Evolutionary conservation across 2,329 filamentous ascomycete genomes (phyloP).

Genomic region (Ophiosphaerella herpotricha): DNA sequence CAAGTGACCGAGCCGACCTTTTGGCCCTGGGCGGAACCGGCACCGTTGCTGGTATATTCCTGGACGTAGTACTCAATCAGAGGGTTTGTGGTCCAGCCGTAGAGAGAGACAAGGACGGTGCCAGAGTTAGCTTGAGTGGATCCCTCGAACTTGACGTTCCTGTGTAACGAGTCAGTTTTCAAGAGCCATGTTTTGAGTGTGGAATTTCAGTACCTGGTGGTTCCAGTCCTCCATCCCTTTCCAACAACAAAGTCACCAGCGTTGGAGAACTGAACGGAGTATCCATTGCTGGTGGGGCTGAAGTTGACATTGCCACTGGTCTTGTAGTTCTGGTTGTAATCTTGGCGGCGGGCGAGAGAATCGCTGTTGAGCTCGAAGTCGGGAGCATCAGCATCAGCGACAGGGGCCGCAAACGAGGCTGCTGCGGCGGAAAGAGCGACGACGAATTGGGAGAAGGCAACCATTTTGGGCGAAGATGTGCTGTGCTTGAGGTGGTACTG

Average conservation of each 20-base stretch:
- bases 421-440: slow-evolving; percentile 26
- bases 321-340: slow-evolving; percentile 44
- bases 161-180: slow-evolving; percentile 1
- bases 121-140: slow-evolving; percentile 27
- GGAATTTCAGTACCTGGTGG: slow-evolving; percentile 20
- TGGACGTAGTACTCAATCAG: slow-evolving; percentile 57
- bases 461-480: slow-evolving; percentile 23
- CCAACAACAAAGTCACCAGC: slow-evolving; percentile 40
- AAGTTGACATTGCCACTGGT: slow-evolving; percentile 37
- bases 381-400: slow-evolving; percentile 25
- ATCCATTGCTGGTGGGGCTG: slow-evolving; percentile 31
- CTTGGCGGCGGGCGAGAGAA: slow-evolving; percentile 30
- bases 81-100: slow-evolving; percentile 60
- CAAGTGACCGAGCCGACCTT: slow-evolving; percentile 33
- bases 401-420: slow-evolving; percentile 28
- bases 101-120: slow-evolving; percentile 48
- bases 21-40: slow-evolving; percentile 32
- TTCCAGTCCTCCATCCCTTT: slow-evolving; percentile 39
- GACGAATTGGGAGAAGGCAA: slow-evolving; percentile 29
- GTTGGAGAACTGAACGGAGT: slow-evolving; percentile 34
- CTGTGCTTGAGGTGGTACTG: slow-evolving; percentile 4
- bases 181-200: background rate
- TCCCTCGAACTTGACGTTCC: slow-evolving; percentile 36
- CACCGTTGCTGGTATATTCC: slow-evolving; percentile 53
- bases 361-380: slow-evolving; percentile 33